These are phyloP conservation scores for Plasmodium ovale DNA, from an alignment of 169 alveolate genomes.

Conservation along the genomic window DNA sequence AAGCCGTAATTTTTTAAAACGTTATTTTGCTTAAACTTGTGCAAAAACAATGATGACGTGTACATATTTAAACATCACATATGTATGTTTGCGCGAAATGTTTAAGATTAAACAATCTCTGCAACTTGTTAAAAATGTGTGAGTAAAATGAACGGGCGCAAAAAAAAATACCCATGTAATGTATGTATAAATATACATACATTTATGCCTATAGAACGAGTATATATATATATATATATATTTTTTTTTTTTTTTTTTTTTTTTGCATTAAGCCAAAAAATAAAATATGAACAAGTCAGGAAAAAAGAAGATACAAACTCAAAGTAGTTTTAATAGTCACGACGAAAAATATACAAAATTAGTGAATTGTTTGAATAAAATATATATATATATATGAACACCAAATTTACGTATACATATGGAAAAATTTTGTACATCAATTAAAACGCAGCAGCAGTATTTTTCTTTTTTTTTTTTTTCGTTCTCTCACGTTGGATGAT, in stretches of 20 bases:
- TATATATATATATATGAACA: neutral
- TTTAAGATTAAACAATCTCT: neutral
- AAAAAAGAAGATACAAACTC: neutral
- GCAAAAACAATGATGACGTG: neutral
- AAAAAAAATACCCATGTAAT: neutral
- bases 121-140: neutral
- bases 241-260: neutral
- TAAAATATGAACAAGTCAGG: neutral
- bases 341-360: neutral
- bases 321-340: neutral
- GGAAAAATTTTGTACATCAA: no score
- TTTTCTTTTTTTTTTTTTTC: conserved; percentile 8
- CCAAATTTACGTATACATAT: neutral
- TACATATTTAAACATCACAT: neutral
- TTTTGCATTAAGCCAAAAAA: neutral
- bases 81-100: neutral
- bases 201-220: neutral
- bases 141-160: neutral
- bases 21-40: neutral
- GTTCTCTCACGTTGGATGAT: neutral
- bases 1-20: no score
- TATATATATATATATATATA: no score
- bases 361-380: neutral
- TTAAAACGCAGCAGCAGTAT: neutral
- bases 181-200: neutral